Conservation (phyloP, 2,329 filamentous ascomycete species). For the Pseudocercospora eumusae region DNA sequence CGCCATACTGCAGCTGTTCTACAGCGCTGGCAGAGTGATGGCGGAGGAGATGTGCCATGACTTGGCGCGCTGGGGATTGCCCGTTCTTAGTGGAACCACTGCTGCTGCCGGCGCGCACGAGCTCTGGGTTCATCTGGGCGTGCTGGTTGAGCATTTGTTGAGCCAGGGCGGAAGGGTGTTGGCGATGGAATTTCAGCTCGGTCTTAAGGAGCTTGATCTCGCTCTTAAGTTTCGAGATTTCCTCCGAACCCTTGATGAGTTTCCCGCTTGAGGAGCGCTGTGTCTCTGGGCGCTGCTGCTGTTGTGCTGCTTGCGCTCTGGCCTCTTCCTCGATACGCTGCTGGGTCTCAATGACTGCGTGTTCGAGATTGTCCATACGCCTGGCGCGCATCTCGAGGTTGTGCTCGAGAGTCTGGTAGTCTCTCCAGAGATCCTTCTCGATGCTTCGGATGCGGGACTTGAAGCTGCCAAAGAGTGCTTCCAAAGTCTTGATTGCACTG, state of each 20-base stretch:
- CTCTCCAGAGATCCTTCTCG: slow-evolving; percentile 87
- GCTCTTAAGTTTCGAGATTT: slow-evolving; percentile 59
- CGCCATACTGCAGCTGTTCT: slow-evolving; percentile 42
- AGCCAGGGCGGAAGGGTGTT: slow-evolving; percentile 40
- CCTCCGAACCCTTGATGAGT: slow-evolving; percentile 49
- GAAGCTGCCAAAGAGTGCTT: slow-evolving; percentile 75
- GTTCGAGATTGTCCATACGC: slow-evolving; percentile 84
- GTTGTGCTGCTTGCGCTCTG: slow-evolving; percentile 24
- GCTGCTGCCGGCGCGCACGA: slow-evolving; percentile 27
- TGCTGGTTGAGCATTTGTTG: slow-evolving; percentile 39
- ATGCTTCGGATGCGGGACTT: slow-evolving; percentile 76
- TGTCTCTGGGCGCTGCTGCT: slow-evolving; percentile 28
- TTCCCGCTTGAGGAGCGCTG: slow-evolving; percentile 44
- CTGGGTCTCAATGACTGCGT: slow-evolving; percentile 67
- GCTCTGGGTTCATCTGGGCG: slow-evolving; percentile 29
- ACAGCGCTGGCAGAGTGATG: slow-evolving; percentile 57
- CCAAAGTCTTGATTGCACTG: slow-evolving; percentile 82
- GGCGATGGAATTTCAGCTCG: slow-evolving; percentile 66
- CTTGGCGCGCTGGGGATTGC: slow-evolving; percentile 43
- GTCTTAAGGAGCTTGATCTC: slow-evolving; percentile 63
- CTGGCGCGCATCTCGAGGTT: slow-evolving; percentile 77
- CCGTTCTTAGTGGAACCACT: slow-evolving; percentile 20
- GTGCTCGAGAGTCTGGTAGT: slow-evolving; percentile 83
- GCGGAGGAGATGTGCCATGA: slow-evolving; percentile 55
- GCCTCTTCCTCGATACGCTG: slow-evolving; percentile 24